Base-by-base conservation (phyloP, 305 asterid genomes). In the Fraxinus platypoda region DNA sequence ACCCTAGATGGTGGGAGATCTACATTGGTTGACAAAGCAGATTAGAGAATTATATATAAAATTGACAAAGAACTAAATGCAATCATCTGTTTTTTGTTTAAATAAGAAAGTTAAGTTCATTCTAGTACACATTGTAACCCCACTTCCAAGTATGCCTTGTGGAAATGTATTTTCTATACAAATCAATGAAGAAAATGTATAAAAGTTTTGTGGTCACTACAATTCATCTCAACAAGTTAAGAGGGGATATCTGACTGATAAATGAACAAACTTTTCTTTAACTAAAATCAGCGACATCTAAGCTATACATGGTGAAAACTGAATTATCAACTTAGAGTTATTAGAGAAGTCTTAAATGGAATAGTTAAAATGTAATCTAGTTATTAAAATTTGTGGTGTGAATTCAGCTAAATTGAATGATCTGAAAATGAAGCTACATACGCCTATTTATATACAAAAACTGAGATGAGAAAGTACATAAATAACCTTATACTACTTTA, bases 1-100 rank as follows among this genome's bases (percentile, higher is more conserved):
- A 83, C 76, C 77, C 82, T 76, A 81, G 87, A 83, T 59, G 75
- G 83, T 26, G 83, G 80, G 43, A 88, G 43, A 84, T 83, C 88
- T 82, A 80, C 71, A 19, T 59, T 41, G 49, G 76, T 77, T 33
- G 33, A 77, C 15, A 80, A 86, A 82, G 34, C 54, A 74, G 31
- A 57, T n/a, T 49, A 21, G 33, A 38, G 76, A 76, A 31, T 31
- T 41, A 13, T 31, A 13, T 15, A 68, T 13, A 28, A 68, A 26
- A 12, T 71, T 31, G 30, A 43, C 21, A 26, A 41, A 46, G 72
- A 46, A 43, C 17, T 38, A 38, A 33, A 71, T 19, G 23, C 33
- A 66, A 28, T 43, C 49, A 78, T 34, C 37, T 26, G 31, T 17
- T 76, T 46, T 21, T 46, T 54, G 12, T 79, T 70, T 3, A 7